These are phyloP conservation scores for Trypanosoma theileri DNA, from an alignment of 208 protist genomes.

Conservation along the genomic window DNA sequence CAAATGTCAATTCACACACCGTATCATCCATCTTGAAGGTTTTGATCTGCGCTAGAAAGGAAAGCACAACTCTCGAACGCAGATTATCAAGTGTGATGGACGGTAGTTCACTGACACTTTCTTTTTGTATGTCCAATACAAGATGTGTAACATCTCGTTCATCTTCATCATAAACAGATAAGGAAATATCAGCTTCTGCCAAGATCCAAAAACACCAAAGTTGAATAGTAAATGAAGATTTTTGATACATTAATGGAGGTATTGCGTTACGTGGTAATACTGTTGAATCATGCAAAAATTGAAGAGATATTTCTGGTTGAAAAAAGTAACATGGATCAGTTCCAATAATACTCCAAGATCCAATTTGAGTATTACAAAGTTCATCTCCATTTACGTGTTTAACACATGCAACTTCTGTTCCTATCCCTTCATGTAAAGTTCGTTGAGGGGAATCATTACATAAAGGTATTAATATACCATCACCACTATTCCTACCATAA, in stretches of 20 bases:
- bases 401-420: background rate
- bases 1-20: constrained; percentile 20
- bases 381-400: background rate
- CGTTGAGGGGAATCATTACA: background rate
- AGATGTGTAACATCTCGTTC: constrained; percentile 8
- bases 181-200: background rate
- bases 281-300: background rate
- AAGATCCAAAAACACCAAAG: constrained; percentile 27
- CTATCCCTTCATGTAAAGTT: background rate
- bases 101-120: background rate
- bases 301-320: constrained; percentile 17
- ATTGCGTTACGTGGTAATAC: constrained; percentile 4
- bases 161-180: constrained; percentile 18
- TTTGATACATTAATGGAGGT: constrained; percentile 15
- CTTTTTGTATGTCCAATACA: constrained; percentile 9
- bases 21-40: constrained; percentile 12
- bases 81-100: constrained; percentile 8
- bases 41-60: constrained; percentile 8
- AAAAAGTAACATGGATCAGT: constrained; percentile 22
- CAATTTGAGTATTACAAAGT: background rate
- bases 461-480: background rate
- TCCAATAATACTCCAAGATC: constrained; percentile 11
- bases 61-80: background rate
- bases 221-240: constrained; percentile 15
- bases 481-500: background rate